Evolutionary conservation across 208 protist genomes (phyloP).

Genomic region (Wallacemonas sp.): DNA sequence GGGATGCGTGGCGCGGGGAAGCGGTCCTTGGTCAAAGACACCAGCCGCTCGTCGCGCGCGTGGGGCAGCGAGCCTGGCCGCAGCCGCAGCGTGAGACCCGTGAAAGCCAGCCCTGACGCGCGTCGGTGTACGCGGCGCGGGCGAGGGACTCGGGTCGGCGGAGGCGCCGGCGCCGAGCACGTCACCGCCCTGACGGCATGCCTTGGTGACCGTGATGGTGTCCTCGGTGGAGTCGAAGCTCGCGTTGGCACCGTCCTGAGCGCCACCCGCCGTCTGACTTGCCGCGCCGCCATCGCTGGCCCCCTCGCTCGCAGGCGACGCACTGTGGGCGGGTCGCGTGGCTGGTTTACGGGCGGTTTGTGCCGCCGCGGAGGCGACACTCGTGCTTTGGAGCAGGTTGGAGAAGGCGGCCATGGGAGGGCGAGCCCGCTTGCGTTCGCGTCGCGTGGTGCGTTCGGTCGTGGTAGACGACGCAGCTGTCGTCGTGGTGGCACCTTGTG

Average conservation of each 20-base stretch:
- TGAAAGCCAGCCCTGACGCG: background rate
- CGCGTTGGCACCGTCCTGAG: background rate
- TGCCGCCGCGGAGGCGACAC: background rate
- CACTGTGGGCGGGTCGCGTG: too few relatives aligned
- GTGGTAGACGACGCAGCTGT: too few relatives aligned
- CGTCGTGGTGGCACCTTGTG: too few relatives aligned
- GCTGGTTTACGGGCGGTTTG: too few relatives aligned
- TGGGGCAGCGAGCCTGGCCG: background rate
- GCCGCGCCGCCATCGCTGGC: background rate
- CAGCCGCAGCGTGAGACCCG: background rate
- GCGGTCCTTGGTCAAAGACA: background rate
- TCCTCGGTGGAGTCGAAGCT: constrained; percentile 14
- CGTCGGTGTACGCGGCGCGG: background rate
- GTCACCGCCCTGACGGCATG: background rate
- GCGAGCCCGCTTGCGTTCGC: too few relatives aligned
- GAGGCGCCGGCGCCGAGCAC: background rate
- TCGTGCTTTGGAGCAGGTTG: background rate
- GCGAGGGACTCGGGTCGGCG: background rate
- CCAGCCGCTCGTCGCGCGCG: too few relatives aligned
- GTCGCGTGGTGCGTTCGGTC: background rate
- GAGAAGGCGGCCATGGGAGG: background rate
- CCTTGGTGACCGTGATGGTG: constrained; percentile 8
- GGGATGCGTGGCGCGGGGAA: background rate
- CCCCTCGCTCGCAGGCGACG: background rate
- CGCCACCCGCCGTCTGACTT: background rate